Conservation (phyloP, 257 asterid genomes). For the Nyctanthes arbortristis region DNA sequence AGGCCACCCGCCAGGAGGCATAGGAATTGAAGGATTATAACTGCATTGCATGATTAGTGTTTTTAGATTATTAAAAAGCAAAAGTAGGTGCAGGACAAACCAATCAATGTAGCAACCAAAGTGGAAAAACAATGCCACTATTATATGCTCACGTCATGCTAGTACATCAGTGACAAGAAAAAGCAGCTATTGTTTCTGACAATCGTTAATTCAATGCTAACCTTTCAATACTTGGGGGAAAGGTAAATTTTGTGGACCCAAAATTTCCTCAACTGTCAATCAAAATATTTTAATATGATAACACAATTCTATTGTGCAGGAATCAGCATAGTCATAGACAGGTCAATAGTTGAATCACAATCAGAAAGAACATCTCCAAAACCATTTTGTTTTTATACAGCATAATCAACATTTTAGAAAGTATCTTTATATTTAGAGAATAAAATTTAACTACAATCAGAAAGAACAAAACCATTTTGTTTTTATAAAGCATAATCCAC, state of each 20-base stretch:
- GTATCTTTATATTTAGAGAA: too few relatives aligned
- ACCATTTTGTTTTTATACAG: too few relatives aligned
- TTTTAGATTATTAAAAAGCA: not conserved
- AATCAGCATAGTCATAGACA: not conserved
- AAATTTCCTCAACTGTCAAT: not conserved
- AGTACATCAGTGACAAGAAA: too few relatives aligned
- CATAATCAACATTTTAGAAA: too few relatives aligned
- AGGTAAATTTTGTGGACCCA: not conserved
- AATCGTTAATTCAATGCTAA: not conserved
- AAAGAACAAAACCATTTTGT: too few relatives aligned
- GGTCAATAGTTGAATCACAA: not conserved
- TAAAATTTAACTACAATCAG: too few relatives aligned
- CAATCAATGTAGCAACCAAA: not conserved
- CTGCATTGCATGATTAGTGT: conserved; percentile 40
- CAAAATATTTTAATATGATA: not conserved
- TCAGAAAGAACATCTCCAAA: not conserved
- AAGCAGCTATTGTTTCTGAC: not conserved
- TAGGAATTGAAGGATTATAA: conserved; percentile 58
- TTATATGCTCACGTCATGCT: too few relatives aligned
- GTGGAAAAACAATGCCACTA: conserved; percentile 1
- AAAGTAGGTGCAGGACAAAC: not conserved
- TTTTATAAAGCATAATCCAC: too few relatives aligned
- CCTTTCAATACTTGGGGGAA: not conserved
- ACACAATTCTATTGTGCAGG: not conserved
- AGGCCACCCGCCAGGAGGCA: conserved; percentile 73